These are phyloP conservation scores for Candida ficus DNA, from an alignment of 805 yeast species.

Conservation along the genomic window DNA sequence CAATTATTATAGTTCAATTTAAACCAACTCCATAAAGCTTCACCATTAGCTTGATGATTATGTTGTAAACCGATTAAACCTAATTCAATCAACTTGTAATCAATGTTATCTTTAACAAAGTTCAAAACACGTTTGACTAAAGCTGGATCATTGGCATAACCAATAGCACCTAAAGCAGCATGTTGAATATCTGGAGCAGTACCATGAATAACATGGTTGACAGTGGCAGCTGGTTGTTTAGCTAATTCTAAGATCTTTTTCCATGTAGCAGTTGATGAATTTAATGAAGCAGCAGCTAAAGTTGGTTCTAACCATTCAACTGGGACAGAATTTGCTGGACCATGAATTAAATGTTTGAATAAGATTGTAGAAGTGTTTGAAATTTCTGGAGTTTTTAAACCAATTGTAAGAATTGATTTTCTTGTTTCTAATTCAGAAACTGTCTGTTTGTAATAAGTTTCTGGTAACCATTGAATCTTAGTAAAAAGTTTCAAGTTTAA, in stretches of 20 bases:
- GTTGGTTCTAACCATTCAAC: conserved; percentile 41
- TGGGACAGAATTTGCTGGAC: conserved; percentile 49
- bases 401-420: conserved; percentile 38
- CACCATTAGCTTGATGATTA: conserved; percentile 29
- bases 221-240: conserved; percentile 43
- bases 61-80: conserved; percentile 51
- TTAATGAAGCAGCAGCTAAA: conserved; percentile 36
- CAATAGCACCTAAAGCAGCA: conserved; percentile 50
- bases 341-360: conserved; percentile 47
- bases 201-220: conserved; percentile 26
- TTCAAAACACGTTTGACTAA: conserved; percentile 50
- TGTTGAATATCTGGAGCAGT: conserved; percentile 41
- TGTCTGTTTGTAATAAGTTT: conserved; percentile 30
- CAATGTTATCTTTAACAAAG: conserved; percentile 52
- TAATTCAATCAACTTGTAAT: conserved; percentile 47
- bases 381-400: conserved; percentile 22
- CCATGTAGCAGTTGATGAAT: conserved; percentile 43
- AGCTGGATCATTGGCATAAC: conserved; percentile 41
- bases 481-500: conserved; percentile 20
- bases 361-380: conserved; percentile 31
- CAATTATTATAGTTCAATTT: conserved; percentile 45
- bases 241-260: conserved; percentile 52
- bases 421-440: conserved; percentile 40
- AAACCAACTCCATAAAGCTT: conserved; percentile 54
- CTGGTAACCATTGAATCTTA: conserved; percentile 35